Base-by-base conservation (phyloP, 441 rosid species). In the Macaranga tanarius region DNA sequence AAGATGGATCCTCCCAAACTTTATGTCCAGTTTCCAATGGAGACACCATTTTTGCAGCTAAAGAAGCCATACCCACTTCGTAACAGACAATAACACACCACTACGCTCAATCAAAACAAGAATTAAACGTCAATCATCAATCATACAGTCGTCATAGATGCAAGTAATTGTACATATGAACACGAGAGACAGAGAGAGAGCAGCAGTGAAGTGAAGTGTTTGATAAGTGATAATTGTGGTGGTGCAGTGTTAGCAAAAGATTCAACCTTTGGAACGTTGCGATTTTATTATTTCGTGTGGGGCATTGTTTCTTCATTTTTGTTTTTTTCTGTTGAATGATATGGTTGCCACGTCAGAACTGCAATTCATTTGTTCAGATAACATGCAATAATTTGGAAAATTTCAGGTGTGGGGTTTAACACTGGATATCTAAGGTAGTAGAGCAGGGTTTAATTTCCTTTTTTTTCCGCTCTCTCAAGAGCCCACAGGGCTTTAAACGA, bases 1-100 rank as follows among this genome's bases (percentile, higher is more conserved):
- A 86, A 54, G 89, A 81, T 62, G 79, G 95, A 85, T 95, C 98
- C 77, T 95, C 97, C 99, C 99, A 91, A 13, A 76, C 85, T 70
- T 74, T 83, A 74, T 79, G 81, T 25, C 90, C 92, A 76, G 75
- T 85, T 71, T 87, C 96, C 4, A 82, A 79, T 2, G 97, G 83
- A 56, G 86, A 86, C 74, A 79, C 79, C 73, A 86, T 75, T 65
- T 83, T 84, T 19, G 92, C 81, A 23, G 82, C 81, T 58, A 85
- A 26, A 58, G 90, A 88, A 54, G 84, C 86, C 96, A 94, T 90
- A 23, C 44, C 44, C 62, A 63, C 75, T 38, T 5, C 5, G 20
- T 52, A 51, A 40, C 19, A 9, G 7, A 25, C 4, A 52, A 52
- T 19, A 52, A 25, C 20, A 10, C 22, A 19, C 28, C 38, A 34